Percentiles rank a stretch among this genome's conserved stretches.
Conservation (phyloP, 2,329 filamentous ascomycete species). For the Juglanconis oblonga region DNA sequence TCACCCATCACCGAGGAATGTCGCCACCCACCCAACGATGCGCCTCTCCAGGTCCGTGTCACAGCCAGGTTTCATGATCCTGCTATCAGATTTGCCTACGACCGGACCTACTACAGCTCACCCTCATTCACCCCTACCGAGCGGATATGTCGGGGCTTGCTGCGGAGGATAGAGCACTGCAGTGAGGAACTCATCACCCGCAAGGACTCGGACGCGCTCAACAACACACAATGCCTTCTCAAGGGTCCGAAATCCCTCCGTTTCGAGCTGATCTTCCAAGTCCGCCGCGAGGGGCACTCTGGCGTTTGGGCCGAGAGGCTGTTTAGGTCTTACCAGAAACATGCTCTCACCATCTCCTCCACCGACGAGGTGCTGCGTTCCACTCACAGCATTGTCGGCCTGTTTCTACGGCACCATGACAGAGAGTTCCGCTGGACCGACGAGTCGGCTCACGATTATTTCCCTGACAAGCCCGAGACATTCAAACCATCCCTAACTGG, state of each 20-base stretch:
- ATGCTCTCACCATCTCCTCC: conserved; percentile 39
- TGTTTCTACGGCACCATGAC: conserved; percentile 50
- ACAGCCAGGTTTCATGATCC: conserved; percentile 45
- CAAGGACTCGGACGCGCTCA: conserved; percentile 46
- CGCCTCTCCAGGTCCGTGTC: conserved; percentile 33
- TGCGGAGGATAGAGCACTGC: conserved; percentile 50
- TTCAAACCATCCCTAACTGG: conserved; percentile 38
- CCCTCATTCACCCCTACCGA: conserved; percentile 40
- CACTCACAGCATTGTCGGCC: conserved; percentile 48
- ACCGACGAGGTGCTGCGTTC: conserved; percentile 46
- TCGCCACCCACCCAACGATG: not conserved
- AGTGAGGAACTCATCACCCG: conserved; percentile 52
- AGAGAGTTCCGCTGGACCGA: conserved; percentile 47
- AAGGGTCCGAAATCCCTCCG: conserved; percentile 38
- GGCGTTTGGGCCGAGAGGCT: conserved; percentile 42
- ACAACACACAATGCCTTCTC: conserved; percentile 25
- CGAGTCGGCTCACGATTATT: conserved; percentile 37
- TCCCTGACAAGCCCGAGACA: conserved; percentile 35
- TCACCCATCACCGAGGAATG: conserved; percentile 14
- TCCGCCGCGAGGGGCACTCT: conserved; percentile 36
- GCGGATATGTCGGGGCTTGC: conserved; percentile 45
- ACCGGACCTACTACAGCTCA: conserved; percentile 46
- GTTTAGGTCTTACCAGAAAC: conserved; percentile 49
- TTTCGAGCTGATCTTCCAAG: conserved; percentile 47
- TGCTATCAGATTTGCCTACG: conserved; percentile 39